Percentiles rank a stretch among this genome's conserved stretches.
Conservation (phyloP, 2,329 filamentous ascomycete species). For the Exophiala mesophila region DNA sequence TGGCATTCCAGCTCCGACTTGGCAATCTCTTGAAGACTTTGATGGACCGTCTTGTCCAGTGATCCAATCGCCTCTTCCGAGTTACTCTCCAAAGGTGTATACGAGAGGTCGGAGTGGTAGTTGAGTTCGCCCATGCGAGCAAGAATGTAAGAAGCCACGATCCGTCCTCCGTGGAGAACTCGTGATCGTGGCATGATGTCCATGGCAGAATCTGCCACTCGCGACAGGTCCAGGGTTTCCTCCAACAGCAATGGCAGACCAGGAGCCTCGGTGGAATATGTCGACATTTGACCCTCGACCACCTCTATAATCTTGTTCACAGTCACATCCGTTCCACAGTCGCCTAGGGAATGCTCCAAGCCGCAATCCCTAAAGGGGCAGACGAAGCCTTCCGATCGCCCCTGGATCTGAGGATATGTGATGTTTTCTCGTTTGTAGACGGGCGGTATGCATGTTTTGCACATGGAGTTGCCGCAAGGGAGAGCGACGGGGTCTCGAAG, state of each 20-base stretch:
- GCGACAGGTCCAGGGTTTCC: slow-evolving; percentile 37
- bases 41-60: slow-evolving; percentile 50
- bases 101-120: slow-evolving; percentile 53
- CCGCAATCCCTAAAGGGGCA: slow-evolving; percentile 66
- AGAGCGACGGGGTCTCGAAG: slow-evolving; percentile 66
- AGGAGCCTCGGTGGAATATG: slow-evolving; percentile 31
- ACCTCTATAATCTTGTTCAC: slow-evolving; percentile 65
- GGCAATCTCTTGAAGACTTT: slow-evolving; percentile 56
- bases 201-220: slow-evolving; percentile 29
- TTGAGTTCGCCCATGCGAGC: slow-evolving; percentile 58
- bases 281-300: slow-evolving; percentile 51
- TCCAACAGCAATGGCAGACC: slow-evolving; percentile 38
- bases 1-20: slow-evolving; percentile 78
- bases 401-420: slow-evolving; percentile 67
- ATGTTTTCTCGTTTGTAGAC: slow-evolving; percentile 63
- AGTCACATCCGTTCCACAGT: slow-evolving; percentile 73
- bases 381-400: slow-evolving; percentile 63
- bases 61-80: slow-evolving; percentile 27
- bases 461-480: slow-evolving; percentile 76
- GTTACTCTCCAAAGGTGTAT: slow-evolving; percentile 31
- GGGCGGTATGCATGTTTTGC: slow-evolving; percentile 67
- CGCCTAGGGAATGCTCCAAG: slow-evolving; percentile 68
- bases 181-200: slow-evolving; percentile 26
- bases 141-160: slow-evolving; percentile 63
- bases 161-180: slow-evolving; percentile 51